Base-by-base conservation (phyloP, 2,329 filamentous ascomycete species). In the Verticillium isaacii region DNA sequence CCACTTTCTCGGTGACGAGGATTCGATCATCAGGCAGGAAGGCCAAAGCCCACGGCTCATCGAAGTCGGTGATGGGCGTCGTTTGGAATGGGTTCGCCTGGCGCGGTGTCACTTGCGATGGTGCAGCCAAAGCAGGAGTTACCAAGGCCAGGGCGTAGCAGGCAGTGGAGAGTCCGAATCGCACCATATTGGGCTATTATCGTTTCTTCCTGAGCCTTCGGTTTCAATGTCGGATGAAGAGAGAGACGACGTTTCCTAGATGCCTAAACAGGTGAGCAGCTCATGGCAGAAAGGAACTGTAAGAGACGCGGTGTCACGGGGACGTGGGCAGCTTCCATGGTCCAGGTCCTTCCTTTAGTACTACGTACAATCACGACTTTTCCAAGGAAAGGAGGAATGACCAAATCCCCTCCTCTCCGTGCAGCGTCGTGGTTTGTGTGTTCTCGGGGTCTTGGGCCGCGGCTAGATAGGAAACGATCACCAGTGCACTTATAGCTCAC, bases 11-110 rank as follows among this genome's bases (percentile, higher is more conserved):
- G 62, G 67, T 73, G 65, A 73, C 69, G 66, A 73, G 67, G 63
- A 73, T 60, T 52, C 68, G 69, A 58, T 70, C 62, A 63, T 73
- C 70, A 34, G 72, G 71, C 60, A 73, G 67, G 68, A 73, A 72
- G 63, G 72, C 72, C 59, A 73, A 36, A 50, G 72, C 68, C 71
- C 70, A 72, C 61, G 67, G 67, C 65, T 72, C 69, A 59, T 62
- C 29, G 32, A 57, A 58, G 52, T 60, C 58, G 52, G 62, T 56
- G 62, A 68, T 67, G 58, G 65, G 32, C 55, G 63, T 65, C 59
- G 67, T 63, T 56, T n/a, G 61, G 58, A 67, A 72, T 57, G 70
- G 69, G 63, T 68, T 72, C 68, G 70, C 65, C 69, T 61, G 59
- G 66, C 63, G 36, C 71, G 65, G 60, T 67, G 65, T n/a, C 56